Evolutionary conservation across 106 monocot genomes (phyloP).

Genomic region (Dioscorea dumetorum): DNA sequence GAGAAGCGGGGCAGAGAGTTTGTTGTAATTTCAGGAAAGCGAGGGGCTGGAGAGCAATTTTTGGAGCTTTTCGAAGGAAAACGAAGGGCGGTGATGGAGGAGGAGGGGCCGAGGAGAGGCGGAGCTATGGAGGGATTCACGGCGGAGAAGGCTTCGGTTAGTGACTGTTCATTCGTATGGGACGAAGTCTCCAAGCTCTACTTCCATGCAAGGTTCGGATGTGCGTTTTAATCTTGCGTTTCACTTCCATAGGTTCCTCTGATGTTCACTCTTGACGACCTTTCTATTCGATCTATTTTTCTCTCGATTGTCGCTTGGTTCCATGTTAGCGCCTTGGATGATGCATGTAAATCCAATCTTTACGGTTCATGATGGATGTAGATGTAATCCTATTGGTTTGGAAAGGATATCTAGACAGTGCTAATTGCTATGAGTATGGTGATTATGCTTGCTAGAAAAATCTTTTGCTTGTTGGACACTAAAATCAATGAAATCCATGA

Average conservation of each 20-base stretch:
- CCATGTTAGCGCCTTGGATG: too few relatives aligned
- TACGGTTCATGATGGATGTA: too few relatives aligned
- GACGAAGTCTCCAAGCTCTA: slow-evolving; percentile 49
- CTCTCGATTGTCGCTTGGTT: too few relatives aligned
- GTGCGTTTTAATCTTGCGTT: neutral
- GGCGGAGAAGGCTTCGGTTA: slow-evolving; percentile 5
- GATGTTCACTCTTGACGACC: neutral
- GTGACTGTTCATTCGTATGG: slow-evolving; percentile 37
- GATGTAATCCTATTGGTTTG: neutral
- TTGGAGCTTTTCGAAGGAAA: too few relatives aligned
- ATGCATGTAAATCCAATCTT: too few relatives aligned
- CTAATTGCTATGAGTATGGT: neutral
- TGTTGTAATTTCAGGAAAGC: too few relatives aligned
- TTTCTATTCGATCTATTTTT: neutral
- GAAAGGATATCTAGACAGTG: neutral
- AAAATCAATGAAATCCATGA: neutral
- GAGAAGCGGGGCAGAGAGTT: too few relatives aligned
- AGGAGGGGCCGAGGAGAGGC: too few relatives aligned
- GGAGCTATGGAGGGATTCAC: too few relatives aligned
- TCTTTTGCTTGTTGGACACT: neutral
- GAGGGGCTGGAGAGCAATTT: too few relatives aligned
- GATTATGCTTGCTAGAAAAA: neutral
- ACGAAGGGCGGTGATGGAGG: too few relatives aligned
- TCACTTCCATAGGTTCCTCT: neutral
- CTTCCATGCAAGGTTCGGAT: slow-evolving; percentile 40